Base-by-base conservation (phyloP, 331 rosid species). In the Acacia concinna region DNA sequence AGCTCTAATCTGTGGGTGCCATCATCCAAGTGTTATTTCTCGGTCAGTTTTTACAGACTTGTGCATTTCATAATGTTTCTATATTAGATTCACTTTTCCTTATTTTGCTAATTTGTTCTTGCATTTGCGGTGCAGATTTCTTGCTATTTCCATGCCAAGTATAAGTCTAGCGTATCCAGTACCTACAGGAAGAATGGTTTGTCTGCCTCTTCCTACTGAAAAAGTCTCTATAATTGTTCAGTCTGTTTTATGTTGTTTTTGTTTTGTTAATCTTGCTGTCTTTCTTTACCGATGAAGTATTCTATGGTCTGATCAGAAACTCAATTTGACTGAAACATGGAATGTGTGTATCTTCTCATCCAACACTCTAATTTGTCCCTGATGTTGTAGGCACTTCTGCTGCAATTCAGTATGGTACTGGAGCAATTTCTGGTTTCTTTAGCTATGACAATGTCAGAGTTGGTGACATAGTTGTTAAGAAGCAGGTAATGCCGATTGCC, bases 1-100 rank as follows among this genome's bases (percentile, higher is more conserved):
- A 96, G 99, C 91, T 86, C 99, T 28, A 96, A 96, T 82, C 43
- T 86, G 82, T 96, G 99, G 99, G 99, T 96, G 73, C 99, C 98
- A 28, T 96, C 99, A 0, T 10, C 79, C 41, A 88, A 82, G 78
- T 96, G 99, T 60, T 35, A 71, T 83, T 81, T 89, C 59, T 96
- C 97, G 91, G 99, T 96, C 82, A 88, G 97, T 38, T 38, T 76
- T 44, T 6, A 4, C 23, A 5, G 18, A 21, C 54, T 18, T 68
- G 9, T 44, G 12, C 64, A 23, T 27, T 69, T 7, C 63, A 38
- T 63, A 46, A 32, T 28, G 43, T 78, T 54, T 54, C 18, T 28
- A 20, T 56, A 27, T 37, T 12, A 17, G 60, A 35, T 32, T 41
- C 73, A 5, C 32, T 27, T 17, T 27, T 12, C 37, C 35, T 74